These are phyloP conservation scores for Sclerotinia sclerotiorum DNA, from an alignment of 2,329 filamentous ascomycete species.

Conservation along the genomic window DNA sequence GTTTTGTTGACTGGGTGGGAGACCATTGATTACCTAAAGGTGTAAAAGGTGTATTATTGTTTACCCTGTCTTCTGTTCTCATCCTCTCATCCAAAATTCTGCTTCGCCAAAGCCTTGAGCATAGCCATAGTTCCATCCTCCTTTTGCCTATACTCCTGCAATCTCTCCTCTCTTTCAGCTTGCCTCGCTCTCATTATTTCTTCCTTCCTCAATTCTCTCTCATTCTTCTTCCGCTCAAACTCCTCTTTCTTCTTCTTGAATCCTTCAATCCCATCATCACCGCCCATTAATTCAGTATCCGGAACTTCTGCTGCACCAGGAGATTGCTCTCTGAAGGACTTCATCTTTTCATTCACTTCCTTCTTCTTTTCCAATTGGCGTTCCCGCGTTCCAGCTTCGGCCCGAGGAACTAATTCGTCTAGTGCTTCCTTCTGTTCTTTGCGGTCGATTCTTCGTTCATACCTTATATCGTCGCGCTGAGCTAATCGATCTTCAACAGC, in stretches of 20 bases:
- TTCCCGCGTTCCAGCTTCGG: constrained; percentile 79
- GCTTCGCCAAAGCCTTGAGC: constrained; percentile 73
- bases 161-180: constrained; percentile 77
- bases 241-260: constrained; percentile 66
- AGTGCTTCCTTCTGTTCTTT: constrained; percentile 67
- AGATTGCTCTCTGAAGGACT: constrained; percentile 68
- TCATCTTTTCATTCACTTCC: constrained; percentile 70
- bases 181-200: constrained; percentile 72
- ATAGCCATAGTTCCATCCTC: constrained; percentile 84
- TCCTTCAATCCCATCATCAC: constrained; percentile 61
- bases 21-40: not conserved
- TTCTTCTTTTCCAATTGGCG: constrained; percentile 82
- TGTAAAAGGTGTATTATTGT: not conserved
- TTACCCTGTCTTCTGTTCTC: not conserved
- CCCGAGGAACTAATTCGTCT: constrained; percentile 79
- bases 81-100: constrained; percentile 63
- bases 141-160: constrained; percentile 68
- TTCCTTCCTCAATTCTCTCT: constrained; percentile 78
- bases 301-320: constrained; percentile 63
- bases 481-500: constrained; percentile 50
- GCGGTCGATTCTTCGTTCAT: constrained; percentile 64
- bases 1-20: too few relatives aligned
- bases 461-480: constrained; percentile 53
- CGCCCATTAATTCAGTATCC: constrained; percentile 78
- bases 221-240: constrained; percentile 73